These are phyloP conservation scores for Sclerotinia trifoliorum DNA, from an alignment of 2,329 filamentous ascomycete genomes.

Conservation along the genomic window DNA sequence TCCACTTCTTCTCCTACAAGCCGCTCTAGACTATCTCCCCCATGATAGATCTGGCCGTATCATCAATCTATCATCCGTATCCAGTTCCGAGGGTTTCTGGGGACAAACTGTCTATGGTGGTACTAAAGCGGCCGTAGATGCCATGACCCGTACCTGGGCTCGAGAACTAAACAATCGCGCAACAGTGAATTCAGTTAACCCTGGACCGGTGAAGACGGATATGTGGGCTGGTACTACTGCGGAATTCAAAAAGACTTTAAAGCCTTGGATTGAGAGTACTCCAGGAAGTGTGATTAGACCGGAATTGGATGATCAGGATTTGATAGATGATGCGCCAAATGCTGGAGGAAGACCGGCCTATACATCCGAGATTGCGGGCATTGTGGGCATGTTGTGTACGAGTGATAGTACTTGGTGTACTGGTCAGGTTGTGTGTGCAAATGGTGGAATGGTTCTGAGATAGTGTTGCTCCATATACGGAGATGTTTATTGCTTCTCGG, in stretches of 20 bases:
- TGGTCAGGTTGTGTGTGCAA: constrained; percentile 75
- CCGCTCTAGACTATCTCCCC: constrained; percentile 67
- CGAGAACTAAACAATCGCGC: constrained; percentile 59
- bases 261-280: constrained; percentile 60
- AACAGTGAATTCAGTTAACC: constrained; percentile 66
- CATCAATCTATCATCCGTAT: constrained; percentile 61
- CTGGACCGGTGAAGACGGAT: constrained; percentile 64
- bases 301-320: constrained; percentile 59
- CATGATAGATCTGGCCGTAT: constrained; percentile 64
- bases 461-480: background rate
- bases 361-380: constrained; percentile 68
- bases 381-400: constrained; percentile 73
- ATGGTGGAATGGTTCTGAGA: constrained; percentile 68
- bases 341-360: constrained; percentile 62
- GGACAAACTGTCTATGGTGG: constrained; percentile 63
- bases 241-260: constrained; percentile 58
- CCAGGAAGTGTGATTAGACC: constrained; percentile 62
- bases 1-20: constrained; percentile 75
- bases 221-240: constrained; percentile 60
- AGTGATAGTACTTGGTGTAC: constrained; percentile 75
- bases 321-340: constrained; percentile 58
- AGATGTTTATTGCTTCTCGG: background rate
- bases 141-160: constrained; percentile 68
- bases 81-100: constrained; percentile 50
- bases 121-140: constrained; percentile 65